A percentile compares a stretch with the other conserved stretches of the same genome.
phyloP scores from a whole-genome alignment of 1,284 basidiomycete genomes.

The Moesziomyces parantarcticus region DNA sequence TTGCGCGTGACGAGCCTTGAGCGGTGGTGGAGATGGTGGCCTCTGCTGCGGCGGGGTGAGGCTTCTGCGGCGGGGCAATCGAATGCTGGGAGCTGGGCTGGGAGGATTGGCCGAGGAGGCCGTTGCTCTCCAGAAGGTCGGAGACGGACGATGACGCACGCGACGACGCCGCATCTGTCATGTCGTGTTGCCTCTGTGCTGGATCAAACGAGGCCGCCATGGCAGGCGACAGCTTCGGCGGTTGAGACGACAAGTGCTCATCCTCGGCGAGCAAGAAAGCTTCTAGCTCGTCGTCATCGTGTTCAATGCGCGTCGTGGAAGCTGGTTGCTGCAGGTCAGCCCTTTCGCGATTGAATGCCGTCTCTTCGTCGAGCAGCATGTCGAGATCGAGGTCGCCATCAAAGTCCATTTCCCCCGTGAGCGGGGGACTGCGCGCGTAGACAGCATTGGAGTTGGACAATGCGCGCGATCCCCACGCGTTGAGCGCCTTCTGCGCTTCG shows the following conservation, averaged over 20 bases:
- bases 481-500: constrained; percentile 44
- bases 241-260: constrained; percentile 7
- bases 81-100: constrained; percentile 35
- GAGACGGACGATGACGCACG: constrained; percentile 18
- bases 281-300: constrained; percentile 39
- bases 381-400: constrained; percentile 39
- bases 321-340: not conserved
- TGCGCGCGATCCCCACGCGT: constrained; percentile 26
- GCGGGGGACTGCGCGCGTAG: constrained; percentile 7
- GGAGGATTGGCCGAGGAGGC: constrained; percentile 31
- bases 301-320: not conserved
- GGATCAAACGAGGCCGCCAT: constrained; percentile 5
- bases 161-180: not conserved
- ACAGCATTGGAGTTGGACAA: constrained; percentile 4
- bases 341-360: constrained; percentile 2
- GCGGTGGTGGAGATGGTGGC: constrained; percentile 10
- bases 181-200: not conserved
- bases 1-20: constrained; percentile 21
- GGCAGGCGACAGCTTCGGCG: not conserved
- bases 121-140: constrained; percentile 40
- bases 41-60: constrained; percentile 1
- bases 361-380: constrained; percentile 40
- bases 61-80: constrained; percentile 1
- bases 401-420: constrained; percentile 23
- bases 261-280: constrained; percentile 32